Base-by-base conservation (phyloP, 352 stramenopile species). In the Phytopythium montanum region DNA sequence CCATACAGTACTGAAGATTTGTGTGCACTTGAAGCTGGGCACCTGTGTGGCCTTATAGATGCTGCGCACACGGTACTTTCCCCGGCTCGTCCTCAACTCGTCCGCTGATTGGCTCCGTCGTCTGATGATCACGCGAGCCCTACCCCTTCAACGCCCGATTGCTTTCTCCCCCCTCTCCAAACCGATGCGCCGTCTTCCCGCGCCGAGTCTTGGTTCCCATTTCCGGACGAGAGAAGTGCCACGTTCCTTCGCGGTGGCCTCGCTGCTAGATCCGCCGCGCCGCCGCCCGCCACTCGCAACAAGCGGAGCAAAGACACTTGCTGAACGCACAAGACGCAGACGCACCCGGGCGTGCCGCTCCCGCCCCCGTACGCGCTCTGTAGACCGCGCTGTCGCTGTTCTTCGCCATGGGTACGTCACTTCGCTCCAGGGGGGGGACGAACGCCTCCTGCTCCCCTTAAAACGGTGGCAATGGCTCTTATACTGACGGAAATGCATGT, bases 1-100 rank as follows among this genome's bases (percentile, higher is more conserved):
- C 14, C 29, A 34, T n/a, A n/a, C n/a, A n/a, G n/a, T n/a, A n/a
- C n/a, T n/a, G n/a, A n/a, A n/a, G n/a, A n/a, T n/a, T 46, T 46
- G 39, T 46, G 48, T 54, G 49, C 49, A 55, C 49, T 55, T 55
- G 49, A 55, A 55, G 49, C 42, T 55, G 19, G 19, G 49, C 13
- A 23, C 13, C 18, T 18, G 42, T 5, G 21, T 21, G 42, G 42
- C 9, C n/a, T 13, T 50, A 50, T 50, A 28, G 8, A 50, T n/a
- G 0, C 23, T 50, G 28, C 42, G 42, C 42, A 6, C 42, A 50
- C 42, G 42, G 42, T 50, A 50, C 42, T 25, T 23, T 7, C 3
- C 33, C 31, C 31, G 31, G 7, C 42, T 26, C 42, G 42, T 49
- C 42, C 49, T 55, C 28, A 19, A 28, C 49, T 41, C 23, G 49